Base-by-base conservation (phyloP, 192 early-diverging fungal species). In the Chytriomyces sp. region DNA sequence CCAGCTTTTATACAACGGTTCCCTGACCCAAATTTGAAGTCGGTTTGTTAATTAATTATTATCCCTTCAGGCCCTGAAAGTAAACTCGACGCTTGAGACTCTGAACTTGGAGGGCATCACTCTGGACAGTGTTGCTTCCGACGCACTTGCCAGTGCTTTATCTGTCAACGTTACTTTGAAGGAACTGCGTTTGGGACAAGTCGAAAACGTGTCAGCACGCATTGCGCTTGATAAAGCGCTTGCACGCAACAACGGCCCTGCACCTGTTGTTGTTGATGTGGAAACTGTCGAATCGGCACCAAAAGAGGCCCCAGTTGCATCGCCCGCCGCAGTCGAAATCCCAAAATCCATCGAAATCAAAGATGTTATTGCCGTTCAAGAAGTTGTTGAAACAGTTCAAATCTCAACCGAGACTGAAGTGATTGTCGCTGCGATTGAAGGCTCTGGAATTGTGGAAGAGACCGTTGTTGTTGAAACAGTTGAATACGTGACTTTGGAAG, bases 21-120 rank as follows among this genome's bases (percentile, higher is more conserved):
- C 18, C 8, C 8, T 10, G 50, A 53, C 18, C 50, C 18, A 53
- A 53, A 8, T 18, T 53, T 53, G 50, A 53, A 53, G n/a, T n/a
- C n/a, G n/a, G n/a, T n/a, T n/a, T n/a, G n/a, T n/a, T n/a, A n/a
- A n/a, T n/a, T n/a, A n/a, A n/a, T n/a, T n/a, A n/a, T n/a, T n/a
- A n/a, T n/a, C n/a, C n/a, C 28, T 53, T n/a, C 53, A 72, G 73
- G 73, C 73, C 35, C 63, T 75, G 18, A 53, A 75, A 50, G 47
- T 2, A n/a, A 75, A 75, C 28, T 3, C 7, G 4, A 65, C 73
- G 6, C 48, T 75, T 9, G 73, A 75, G 59, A 65, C 8, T 35
- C 28, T 75, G 8, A 44, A 75, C 45, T 47, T 75, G 8, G 48
- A 53, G 9, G 46, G 46, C 0, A 65, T 26, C 20, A 35, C 64